Percentiles rank a stretch among this genome's conserved stretches.
Conservation (phyloP, 768 basidiomycete species). For the Phanerodontia chrysosporium region DNA sequence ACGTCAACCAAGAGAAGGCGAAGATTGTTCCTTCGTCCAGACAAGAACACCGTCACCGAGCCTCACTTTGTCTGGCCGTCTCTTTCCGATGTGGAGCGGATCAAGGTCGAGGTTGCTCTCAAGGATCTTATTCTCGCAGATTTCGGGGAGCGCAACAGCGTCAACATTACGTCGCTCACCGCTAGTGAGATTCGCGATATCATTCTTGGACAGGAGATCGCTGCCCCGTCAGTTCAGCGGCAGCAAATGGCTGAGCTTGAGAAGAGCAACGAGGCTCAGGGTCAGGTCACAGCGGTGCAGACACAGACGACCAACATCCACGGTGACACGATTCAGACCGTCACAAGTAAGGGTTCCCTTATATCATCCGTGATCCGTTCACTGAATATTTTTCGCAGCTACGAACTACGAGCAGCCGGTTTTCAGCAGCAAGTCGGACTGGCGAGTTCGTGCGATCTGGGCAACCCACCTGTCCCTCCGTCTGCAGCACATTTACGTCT, state of each 20-base stretch:
- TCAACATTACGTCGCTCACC: slow-evolving; percentile 96
- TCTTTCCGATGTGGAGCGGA: slow-evolving; percentile 92
- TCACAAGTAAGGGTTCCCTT: slow-evolving; percentile 61
- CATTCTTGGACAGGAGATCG: slow-evolving; percentile 98
- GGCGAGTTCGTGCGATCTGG: slow-evolving; percentile 97
- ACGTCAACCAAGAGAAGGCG: slow-evolving; percentile 99
- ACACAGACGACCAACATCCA: slow-evolving; percentile 99
- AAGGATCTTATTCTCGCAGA: slow-evolving; percentile 96
- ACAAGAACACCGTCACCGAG: slow-evolving; percentile 95
- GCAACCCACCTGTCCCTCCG: slow-evolving; percentile 95
- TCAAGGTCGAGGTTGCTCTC: slow-evolving; percentile 97
- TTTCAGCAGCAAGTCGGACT: slow-evolving; percentile 99
- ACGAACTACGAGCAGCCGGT: slow-evolving; percentile 97
- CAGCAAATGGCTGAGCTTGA: slow-evolving; percentile 99
- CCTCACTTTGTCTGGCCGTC: slow-evolving; percentile 98
- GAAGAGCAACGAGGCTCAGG: slow-evolving; percentile 91
- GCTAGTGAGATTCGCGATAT: slow-evolving; percentile 97
- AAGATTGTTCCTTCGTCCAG: slow-evolving; percentile 97
- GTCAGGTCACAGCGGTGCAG: slow-evolving; percentile 93
- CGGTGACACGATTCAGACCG: slow-evolving; percentile 92
- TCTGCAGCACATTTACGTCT: slow-evolving; percentile 97
- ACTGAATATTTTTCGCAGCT: slow-evolving; percentile 37
- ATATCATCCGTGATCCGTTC: background rate
- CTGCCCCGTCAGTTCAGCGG: slow-evolving; percentile 89
- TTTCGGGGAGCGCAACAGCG: slow-evolving; percentile 98